Evolutionary conservation across 805 yeast species (phyloP).

Genomic region (Kregervanrija delftensis): DNA sequence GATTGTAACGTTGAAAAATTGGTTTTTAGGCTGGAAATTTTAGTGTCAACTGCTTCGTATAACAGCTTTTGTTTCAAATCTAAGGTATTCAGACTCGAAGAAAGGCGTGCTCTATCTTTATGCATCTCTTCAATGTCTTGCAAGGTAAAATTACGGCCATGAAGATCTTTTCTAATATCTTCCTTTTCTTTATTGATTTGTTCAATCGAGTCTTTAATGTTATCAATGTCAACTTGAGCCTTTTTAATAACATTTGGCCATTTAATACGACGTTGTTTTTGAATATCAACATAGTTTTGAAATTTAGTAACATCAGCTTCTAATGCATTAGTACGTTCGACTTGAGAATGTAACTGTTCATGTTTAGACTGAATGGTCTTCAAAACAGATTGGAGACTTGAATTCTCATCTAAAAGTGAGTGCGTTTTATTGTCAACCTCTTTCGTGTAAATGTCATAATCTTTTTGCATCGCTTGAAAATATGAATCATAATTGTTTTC

Average conservation of each 20-base stretch:
- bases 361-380: conserved; percentile 37
- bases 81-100: conserved; percentile 43
- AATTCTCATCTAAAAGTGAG: conserved; percentile 34
- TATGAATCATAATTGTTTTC: conserved; percentile 55
- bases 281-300: conserved; percentile 60
- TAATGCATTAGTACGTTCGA: conserved; percentile 53
- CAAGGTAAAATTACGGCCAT: conserved; percentile 52
- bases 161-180: conserved; percentile 40
- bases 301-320: conserved; percentile 67
- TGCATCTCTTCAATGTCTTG: conserved; percentile 58
- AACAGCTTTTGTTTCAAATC: conserved; percentile 37
- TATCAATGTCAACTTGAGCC: conserved; percentile 47
- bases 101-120: conserved; percentile 51
- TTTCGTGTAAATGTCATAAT: conserved; percentile 45
- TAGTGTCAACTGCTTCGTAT: conserved; percentile 38
- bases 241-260: conserved; percentile 59
- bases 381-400: conserved; percentile 31
- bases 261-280: conserved; percentile 55
- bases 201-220: conserved; percentile 33
- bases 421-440: conserved; percentile 43
- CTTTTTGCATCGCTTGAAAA: conserved; percentile 47
- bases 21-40: conserved; percentile 42
- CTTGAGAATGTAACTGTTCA: conserved; percentile 42
- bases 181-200: conserved; percentile 30
- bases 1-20: conserved; percentile 45